These are phyloP conservation scores for Crithidia sp. DNA, from an alignment of 208 protist species.

Conservation along the genomic window DNA sequence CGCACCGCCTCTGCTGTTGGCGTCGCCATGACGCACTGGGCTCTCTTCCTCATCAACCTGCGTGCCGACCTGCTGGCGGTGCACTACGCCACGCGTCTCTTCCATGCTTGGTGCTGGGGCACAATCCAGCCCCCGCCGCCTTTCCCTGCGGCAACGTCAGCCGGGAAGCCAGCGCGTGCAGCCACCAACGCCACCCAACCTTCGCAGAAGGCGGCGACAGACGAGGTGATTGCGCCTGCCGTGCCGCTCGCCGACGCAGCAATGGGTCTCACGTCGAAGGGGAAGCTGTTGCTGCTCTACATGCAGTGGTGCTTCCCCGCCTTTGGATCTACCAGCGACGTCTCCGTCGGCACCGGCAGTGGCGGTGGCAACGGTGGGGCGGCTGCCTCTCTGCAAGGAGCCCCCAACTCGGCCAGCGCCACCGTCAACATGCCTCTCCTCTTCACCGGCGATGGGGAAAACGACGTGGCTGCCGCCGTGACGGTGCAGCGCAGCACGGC, in stretches of 20 bases:
- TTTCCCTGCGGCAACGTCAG: neutral
- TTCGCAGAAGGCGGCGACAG: neutral
- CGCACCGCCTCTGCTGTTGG: slow-evolving; percentile 26
- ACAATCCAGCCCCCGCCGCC: neutral
- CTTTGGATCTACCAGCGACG: neutral
- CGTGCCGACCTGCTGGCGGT: slow-evolving; percentile 24
- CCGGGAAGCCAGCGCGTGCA: neutral
- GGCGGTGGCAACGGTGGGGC: neutral
- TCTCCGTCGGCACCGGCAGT: neutral
- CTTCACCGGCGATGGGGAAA: slow-evolving; percentile 19
- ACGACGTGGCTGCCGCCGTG: slow-evolving; percentile 8
- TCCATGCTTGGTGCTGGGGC: slow-evolving; percentile 34
- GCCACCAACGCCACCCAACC: neutral
- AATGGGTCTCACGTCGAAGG: slow-evolving; percentile 22
- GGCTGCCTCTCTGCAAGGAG: neutral
- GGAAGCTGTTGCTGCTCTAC: slow-evolving; percentile 35
- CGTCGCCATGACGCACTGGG: slow-evolving; percentile 40
- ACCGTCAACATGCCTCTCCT: slow-evolving; percentile 17
- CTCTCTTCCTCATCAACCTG: slow-evolving; percentile 28
- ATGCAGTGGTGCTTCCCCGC: slow-evolving; percentile 32
- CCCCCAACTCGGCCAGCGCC: neutral
- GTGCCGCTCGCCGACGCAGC: slow-evolving; percentile 7
- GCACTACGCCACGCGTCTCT: slow-evolving; percentile 31
- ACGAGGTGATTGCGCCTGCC: neutral
- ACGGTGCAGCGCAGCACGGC: slow-evolving; percentile 15